These are phyloP conservation scores for Saccharomyces pastorianus DNA, from an alignment of 1,139 yeast genomes.

Conservation along the genomic window DNA sequence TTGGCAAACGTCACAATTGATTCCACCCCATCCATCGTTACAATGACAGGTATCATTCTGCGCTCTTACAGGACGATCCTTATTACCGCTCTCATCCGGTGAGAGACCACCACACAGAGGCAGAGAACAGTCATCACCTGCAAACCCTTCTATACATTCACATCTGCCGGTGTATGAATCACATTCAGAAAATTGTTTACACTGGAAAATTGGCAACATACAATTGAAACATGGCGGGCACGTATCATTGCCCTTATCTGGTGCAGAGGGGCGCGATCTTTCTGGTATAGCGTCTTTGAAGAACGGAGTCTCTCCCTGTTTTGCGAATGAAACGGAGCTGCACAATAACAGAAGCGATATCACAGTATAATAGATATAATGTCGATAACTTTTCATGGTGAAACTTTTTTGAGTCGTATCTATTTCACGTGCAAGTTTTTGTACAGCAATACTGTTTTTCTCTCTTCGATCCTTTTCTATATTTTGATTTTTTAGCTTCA, in stretches of 20 bases:
- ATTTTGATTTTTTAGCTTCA: neutral
- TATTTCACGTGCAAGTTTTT: neutral
- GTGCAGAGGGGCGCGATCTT: neutral
- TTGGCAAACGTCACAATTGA: slow-evolving; percentile 82
- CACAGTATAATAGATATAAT: neutral
- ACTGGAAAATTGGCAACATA: slow-evolving; percentile 80
- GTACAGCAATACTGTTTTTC: neutral
- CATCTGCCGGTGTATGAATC: slow-evolving; percentile 84
- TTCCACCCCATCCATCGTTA: slow-evolving; percentile 83
- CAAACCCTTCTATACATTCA: slow-evolving; percentile 87
- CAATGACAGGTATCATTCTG: slow-evolving; percentile 58
- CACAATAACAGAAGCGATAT: neutral
- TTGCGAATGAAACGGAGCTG: neutral
- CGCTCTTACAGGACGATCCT: slow-evolving; percentile 52
- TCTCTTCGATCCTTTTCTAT: neutral
- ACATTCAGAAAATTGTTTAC: slow-evolving; percentile 83
- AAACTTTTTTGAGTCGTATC: neutral
- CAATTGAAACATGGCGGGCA: slow-evolving; percentile 93
- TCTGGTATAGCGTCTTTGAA: neutral
- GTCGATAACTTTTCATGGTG: neutral
- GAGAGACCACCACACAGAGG: slow-evolving; percentile 79
- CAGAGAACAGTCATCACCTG: slow-evolving; percentile 83
- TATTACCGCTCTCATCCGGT: slow-evolving; percentile 44
- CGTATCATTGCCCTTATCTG: slow-evolving; percentile 32
- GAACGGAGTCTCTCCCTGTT: neutral